Percentiles rank a stretch among this genome's conserved stretches.
Conservation (phyloP, 2,329 filamentous ascomycete species). For the Scorias spongiosa region DNA sequence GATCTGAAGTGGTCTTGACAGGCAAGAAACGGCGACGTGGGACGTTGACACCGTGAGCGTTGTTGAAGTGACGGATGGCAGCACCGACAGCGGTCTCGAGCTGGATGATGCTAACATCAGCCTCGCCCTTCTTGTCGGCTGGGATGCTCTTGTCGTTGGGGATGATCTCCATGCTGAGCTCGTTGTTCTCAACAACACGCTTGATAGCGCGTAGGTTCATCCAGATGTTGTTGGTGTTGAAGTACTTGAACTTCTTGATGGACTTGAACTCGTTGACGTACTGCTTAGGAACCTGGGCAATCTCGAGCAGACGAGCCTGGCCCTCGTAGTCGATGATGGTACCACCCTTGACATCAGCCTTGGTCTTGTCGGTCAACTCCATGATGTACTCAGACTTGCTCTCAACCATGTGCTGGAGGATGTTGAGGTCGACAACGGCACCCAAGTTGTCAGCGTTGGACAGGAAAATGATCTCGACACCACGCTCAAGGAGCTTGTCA, state of each 20-base stretch:
- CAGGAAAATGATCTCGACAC: slow-evolving; percentile 95
- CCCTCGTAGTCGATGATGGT: slow-evolving; percentile 99
- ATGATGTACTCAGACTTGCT: slow-evolving; percentile 97
- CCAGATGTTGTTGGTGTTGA: slow-evolving; percentile 99
- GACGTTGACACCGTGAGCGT: slow-evolving; percentile 97
- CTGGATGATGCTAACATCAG: slow-evolving; percentile 92
- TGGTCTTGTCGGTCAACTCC: slow-evolving; percentile 99
- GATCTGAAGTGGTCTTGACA: slow-evolving; percentile 98
- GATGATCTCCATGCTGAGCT: slow-evolving; percentile 99
- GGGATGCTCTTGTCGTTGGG: slow-evolving; percentile 98
- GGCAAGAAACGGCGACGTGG: slow-evolving; percentile 95
- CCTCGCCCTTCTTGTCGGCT: slow-evolving; percentile 98
- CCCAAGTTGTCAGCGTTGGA: slow-evolving; percentile 99
- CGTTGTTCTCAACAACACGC: slow-evolving; percentile 95
- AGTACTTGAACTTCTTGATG: slow-evolving; percentile 99
- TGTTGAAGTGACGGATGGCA: slow-evolving; percentile 96
- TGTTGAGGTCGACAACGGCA: slow-evolving; percentile 92
- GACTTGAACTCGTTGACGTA: slow-evolving; percentile 99
- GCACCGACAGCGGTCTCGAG: slow-evolving; percentile 97
- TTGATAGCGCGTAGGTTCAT: slow-evolving; percentile 96
- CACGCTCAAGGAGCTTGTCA: slow-evolving; percentile 86
- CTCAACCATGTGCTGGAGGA: slow-evolving; percentile 98
- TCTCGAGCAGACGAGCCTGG: slow-evolving; percentile 89
- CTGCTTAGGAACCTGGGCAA: slow-evolving; percentile 98
- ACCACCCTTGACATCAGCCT: slow-evolving; percentile 99